These are phyloP conservation scores for Clitopilus hobsonii DNA, from an alignment of 768 basidiomycete species.

Conservation along the genomic window DNA sequence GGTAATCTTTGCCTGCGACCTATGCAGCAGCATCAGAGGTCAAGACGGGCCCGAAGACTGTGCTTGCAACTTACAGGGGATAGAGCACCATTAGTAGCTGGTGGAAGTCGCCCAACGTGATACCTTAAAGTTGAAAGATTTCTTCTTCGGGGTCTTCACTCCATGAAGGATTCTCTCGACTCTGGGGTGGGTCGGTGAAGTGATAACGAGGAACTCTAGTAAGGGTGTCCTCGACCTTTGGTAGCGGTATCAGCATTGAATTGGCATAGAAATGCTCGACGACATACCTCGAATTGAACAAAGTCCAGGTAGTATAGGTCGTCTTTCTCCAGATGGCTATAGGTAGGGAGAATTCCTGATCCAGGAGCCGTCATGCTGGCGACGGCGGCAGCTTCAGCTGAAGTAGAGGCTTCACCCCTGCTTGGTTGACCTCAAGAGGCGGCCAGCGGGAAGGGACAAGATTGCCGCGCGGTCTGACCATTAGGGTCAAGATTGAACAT, in stretches of 20 bases:
- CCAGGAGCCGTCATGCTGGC: too few relatives aligned
- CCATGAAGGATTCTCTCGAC: neutral
- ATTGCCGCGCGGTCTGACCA: too few relatives aligned
- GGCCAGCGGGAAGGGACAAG: too few relatives aligned
- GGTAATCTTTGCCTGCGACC: neutral
- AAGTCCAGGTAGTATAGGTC: too few relatives aligned
- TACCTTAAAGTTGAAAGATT: neutral
- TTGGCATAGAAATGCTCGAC: too few relatives aligned
- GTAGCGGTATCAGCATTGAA: neutral
- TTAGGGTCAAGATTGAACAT: too few relatives aligned
- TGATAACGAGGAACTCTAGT: neutral
- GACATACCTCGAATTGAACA: too few relatives aligned
- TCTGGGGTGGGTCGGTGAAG: neutral
- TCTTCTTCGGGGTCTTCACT: neutral
- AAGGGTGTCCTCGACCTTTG: neutral
- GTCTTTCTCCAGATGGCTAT: too few relatives aligned
- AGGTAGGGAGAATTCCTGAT: too few relatives aligned
- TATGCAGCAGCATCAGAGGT: neutral
- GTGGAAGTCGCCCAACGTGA: neutral
- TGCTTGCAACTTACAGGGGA: neutral
- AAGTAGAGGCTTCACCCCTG: too few relatives aligned
- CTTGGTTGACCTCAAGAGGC: too few relatives aligned
- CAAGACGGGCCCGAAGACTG: neutral
- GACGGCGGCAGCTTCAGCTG: too few relatives aligned
- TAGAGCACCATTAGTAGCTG: neutral